Base-by-base conservation (phyloP, 2,329 filamentous ascomycete genomes). In the Parafenestella ontariensis region DNA sequence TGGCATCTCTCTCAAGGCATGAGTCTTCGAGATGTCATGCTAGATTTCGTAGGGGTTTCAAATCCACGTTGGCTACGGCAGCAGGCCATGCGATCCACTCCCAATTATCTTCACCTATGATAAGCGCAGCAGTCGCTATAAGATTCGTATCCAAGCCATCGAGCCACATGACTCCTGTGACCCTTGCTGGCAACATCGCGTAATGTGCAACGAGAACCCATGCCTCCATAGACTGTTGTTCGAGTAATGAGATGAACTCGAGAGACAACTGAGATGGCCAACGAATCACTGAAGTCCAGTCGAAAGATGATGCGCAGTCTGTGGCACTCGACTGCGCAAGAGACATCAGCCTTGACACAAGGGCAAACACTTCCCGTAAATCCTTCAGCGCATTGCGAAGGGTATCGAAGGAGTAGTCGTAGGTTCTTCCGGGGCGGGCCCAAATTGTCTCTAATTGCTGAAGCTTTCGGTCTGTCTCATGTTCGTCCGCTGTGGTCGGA, bases 151-250 rank as follows among this genome's bases (percentile, higher is more conserved):
- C 60, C 15, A 65, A 51, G 5, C 56, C 52, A 8, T 69, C 55
- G 15, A 71, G 37, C 66, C 66, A 74, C 55, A 60, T 62, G 3
- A 65, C 23, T 1, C 42, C 42, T n/a, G 45, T 31, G 9, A 63
- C 40, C 34, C 64, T 60, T 21, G 46, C 52, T 3, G 57, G 54
- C 10, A 69, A 51, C 2, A 73, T 64, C 3, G 58, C 68, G 39
- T 62, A 70, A 56, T 71, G 70, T 21, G 70, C 66, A 15, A 71
- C 37, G 7, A 72, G 59, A 2, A 69, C 59, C 65, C 68, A 71
- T 17, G 69, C 64, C 43, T 71, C 65, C 21, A 64, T 57, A 8
- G 45, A 40, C 3, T 49, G 53, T 37, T 65, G 48, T 34, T 69
- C 69, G 8, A 73, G 45, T 3, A 70, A 48, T 5, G 51, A 34